These are phyloP conservation scores for Fusarium bulbicola DNA, from an alignment of 2,329 filamentous ascomycete species.

Conservation along the genomic window DNA sequence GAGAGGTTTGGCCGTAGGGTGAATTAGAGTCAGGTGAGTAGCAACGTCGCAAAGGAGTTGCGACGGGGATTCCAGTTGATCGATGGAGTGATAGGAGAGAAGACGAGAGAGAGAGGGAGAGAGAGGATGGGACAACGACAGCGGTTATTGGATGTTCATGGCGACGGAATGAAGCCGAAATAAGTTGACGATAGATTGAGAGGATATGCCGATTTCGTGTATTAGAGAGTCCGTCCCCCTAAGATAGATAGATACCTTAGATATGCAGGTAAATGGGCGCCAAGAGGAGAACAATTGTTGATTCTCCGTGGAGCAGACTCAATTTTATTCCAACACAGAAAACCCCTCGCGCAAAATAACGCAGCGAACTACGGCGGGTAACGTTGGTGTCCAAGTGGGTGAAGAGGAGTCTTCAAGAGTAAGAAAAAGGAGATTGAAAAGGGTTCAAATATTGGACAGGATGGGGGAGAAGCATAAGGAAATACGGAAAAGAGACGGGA, in stretches of 20 bases:
- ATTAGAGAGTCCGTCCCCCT: neutral
- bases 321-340: slow-evolving; percentile 10
- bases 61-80: slow-evolving; percentile 13
- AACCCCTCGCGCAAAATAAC: slow-evolving; percentile 23
- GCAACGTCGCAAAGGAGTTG: slow-evolving; percentile 23
- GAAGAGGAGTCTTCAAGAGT: neutral
- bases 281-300: slow-evolving; percentile 31
- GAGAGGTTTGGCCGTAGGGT: slow-evolving; percentile 20
- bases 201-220: slow-evolving; percentile 22
- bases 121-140: slow-evolving; percentile 3
- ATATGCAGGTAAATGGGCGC: slow-evolving; percentile 34
- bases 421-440: slow-evolving; percentile 8
- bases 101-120: neutral
- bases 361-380: slow-evolving; percentile 4
- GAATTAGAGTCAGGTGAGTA: slow-evolving; percentile 32
- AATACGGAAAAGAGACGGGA: slow-evolving; percentile 22
- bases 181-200: neutral
- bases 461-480: slow-evolving; percentile 10
- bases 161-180: slow-evolving; percentile 16
- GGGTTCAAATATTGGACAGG: slow-evolving; percentile 21
- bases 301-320: slow-evolving; percentile 6
- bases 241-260: neutral
- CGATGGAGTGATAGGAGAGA: neutral
- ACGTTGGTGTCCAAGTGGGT: neutral
- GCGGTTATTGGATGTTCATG: slow-evolving; percentile 39